Evolutionary conservation across 805 yeast species (phyloP), one percentile per base, ranked within the genome.

Genomic region (Citeromyces matritensis): DNA sequence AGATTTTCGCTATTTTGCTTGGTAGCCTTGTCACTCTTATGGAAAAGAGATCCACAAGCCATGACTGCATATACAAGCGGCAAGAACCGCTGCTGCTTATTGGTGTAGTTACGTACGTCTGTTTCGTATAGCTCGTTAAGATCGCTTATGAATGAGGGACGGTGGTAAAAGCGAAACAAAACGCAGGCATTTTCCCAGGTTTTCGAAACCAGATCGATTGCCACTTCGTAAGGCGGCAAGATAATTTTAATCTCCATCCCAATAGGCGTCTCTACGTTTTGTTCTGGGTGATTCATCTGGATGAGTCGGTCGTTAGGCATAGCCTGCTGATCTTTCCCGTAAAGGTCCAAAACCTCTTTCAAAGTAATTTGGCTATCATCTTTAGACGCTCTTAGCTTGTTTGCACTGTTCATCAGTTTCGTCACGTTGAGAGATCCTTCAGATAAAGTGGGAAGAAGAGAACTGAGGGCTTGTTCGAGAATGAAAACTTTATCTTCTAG

Each of bases 131-230:
- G 55, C 34, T 79, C 69, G 41, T 80, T 86, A 17, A 84, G 58
- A 40, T 80, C 85, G 38, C 70, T 69, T 33, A 79, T 62, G 37
- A 84, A 67, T 3, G 86, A 73, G 1, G 94, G 94, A 23, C 94
- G 57, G 45, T 85, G 94, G 48, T 82, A 80, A 48, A 85, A 84
- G 34, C 94, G 60, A 48, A 84, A 81, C 32, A 85, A 57, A 4
- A 83, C 84, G 51, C 94, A 83, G 0, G 94, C 93, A 41, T 76
- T 73, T 38, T 74, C 71, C 93, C 94, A 85, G 1, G 86, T 78
- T 29, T 76, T 69, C 37, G 72, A 69, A 14, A 85, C 73, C 37
- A 84, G 60, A 40, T 69, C 70, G 24, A 81, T 50, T 0, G 94
- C 88, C 15, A 67, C 65, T 23, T 72, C 75, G 44, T 79, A 74